Percentiles rank a stretch among this genome's conserved stretches.
phyloP scores from a whole-genome alignment of 2,329 filamentous ascomycete species.

The Nannizziopsis barbatae region DNA sequence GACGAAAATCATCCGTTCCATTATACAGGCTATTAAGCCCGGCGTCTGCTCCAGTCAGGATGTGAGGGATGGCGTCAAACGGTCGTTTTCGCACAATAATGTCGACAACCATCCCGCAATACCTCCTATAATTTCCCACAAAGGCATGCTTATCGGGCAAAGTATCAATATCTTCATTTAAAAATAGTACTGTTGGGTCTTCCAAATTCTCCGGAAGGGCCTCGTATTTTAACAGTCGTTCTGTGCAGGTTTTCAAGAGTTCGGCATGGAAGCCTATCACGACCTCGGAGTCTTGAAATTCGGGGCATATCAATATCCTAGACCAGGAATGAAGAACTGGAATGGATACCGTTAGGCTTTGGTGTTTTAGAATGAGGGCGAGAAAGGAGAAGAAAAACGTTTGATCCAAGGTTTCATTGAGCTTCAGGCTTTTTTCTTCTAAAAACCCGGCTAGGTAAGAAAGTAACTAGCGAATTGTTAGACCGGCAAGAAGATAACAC shows the following conservation, averaged over 20 bases:
- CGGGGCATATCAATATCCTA: conserved; percentile 60
- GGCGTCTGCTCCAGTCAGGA: conserved; percentile 66
- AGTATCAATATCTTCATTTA: conserved; percentile 91
- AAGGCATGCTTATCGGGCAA: conserved; percentile 89
- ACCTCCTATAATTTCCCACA: conserved; percentile 86
- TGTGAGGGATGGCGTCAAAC: conserved; percentile 74
- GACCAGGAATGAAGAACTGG: conserved; percentile 86
- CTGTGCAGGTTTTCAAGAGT: conserved; percentile 70
- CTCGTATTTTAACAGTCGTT: conserved; percentile 78
- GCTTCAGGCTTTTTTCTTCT: conserved; percentile 59
- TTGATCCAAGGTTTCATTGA: conserved; percentile 57
- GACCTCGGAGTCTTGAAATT: conserved; percentile 50
- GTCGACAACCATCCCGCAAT: conserved; percentile 79
- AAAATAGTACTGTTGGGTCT: conserved; percentile 66
- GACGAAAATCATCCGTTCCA: conserved; percentile 54
- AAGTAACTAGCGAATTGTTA: conserved; percentile 50
- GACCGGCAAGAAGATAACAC: neutral
- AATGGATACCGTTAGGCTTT: conserved; percentile 86
- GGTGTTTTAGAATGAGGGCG: conserved; percentile 65
- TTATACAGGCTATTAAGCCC: conserved; percentile 66
- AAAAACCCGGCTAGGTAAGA: conserved; percentile 77
- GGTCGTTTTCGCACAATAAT: conserved; percentile 70
- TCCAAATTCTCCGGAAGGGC: conserved; percentile 69
- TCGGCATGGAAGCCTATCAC: conserved; percentile 56
- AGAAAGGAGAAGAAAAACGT: conserved; percentile 69